Percentiles rank a stretch among this genome's conserved stretches.
phyloP scores from a whole-genome alignment of 78 protist genomes.

The Dictyostelium purpureum region DNA sequence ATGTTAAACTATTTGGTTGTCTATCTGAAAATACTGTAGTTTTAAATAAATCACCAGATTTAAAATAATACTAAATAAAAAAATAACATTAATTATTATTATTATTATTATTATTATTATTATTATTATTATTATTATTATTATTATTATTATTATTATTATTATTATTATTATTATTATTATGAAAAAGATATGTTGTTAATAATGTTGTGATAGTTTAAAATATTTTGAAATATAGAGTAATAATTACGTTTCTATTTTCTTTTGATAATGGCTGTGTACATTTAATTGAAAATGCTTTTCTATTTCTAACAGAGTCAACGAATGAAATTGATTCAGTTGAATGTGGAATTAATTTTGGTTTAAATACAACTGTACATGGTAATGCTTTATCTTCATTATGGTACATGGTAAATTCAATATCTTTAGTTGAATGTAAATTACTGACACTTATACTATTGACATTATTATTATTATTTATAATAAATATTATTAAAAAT shows the following conservation, averaged over 20 bases:
- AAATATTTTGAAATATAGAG: too few species aligned
- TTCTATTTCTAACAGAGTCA: not conserved
- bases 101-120: not conserved
- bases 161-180: too few species aligned
- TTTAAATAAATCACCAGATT: not conserved
- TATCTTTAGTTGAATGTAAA: not conserved
- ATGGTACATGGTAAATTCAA: not conserved
- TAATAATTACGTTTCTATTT: not conserved
- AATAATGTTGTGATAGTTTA: too few species aligned
- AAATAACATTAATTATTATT: not conserved
- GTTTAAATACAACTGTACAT: constrained; percentile 18
- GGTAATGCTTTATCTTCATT: not conserved
- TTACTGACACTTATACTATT: not conserved
- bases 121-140: too few species aligned
- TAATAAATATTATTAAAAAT: too few species aligned
- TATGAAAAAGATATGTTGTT: too few species aligned
- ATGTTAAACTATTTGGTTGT: not conserved
- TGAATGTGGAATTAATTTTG: constrained; percentile 9
- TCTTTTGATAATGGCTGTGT: not conserved
- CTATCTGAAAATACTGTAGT: not conserved
- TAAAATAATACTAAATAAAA: not conserved
- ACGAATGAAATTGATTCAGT: not conserved
- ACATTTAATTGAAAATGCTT: constrained; percentile 9
- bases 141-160: too few species aligned
- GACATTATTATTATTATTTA: too few species aligned